Base-by-base conservation (phyloP, 768 basidiomycete species). In the Agrocybe praecox region DNA sequence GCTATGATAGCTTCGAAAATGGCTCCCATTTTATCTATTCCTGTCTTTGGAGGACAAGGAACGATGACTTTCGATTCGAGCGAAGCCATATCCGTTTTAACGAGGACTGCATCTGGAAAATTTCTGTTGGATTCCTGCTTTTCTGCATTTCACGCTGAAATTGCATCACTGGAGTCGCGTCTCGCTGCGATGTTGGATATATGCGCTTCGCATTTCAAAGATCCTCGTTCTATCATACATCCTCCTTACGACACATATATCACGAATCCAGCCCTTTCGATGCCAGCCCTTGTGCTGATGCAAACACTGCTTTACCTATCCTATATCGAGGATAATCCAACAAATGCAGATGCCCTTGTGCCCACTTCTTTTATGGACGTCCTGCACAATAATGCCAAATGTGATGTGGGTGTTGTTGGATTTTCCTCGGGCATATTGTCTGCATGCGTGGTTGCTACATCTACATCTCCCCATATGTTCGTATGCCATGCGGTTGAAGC, bases 41-140 rank as follows among this genome's bases (percentile, higher is more conserved):
- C 82, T 3, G 67, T 85, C 17, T 87, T 87, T 61, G 74, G 81
- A 44, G 85, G 85, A 6, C 86, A 87, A 62, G 86, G 83, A 2
- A 75, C 78, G 2, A 49, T 72, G 11, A 67, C 69, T 12, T 58
- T 72, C 21, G 72, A 71, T 17, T 24, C 19, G 24, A 32, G 22
- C 15, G n/a, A 14, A 29, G 70, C 73, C 15, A 53, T 78, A 53
- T 19, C 22, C 23, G 46, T 49, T 40, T 12, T 61, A 58, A 76
- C 78, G 17, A 66, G 69, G 23, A 75, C 78, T 12, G 67, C 77
- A 4, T 64, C 69, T 1, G 82, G 79, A 2, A 64, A 71, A 11
- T 62, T 81, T 32, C 70, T 88, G 26, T 72, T 86, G 32, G 70
- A 77, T 2, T 77, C 84, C 1, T 88, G 83, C 60, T 67, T 77